A percentile compares a stretch with the other conserved stretches of the same genome.
Evolutionary conservation across 1,284 basidiomycete genomes (phyloP).

Genomic region (Entoloma clypeatum): DNA sequence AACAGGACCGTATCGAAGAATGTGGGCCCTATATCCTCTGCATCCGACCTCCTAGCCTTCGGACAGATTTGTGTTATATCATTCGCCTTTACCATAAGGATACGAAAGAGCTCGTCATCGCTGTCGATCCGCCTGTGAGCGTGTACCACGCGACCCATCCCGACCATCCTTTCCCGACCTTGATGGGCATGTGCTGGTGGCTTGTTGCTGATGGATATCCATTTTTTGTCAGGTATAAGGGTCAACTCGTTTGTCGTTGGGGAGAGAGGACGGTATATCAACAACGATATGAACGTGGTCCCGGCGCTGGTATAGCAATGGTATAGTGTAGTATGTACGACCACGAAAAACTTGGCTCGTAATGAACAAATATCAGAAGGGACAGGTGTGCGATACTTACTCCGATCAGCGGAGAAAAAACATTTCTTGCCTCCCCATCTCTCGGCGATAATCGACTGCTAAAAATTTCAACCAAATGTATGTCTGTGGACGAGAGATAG

Average conservation of each 20-base stretch:
- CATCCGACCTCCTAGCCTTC: constrained; percentile 3
- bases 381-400: no score
- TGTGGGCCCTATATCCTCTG: constrained; percentile 1
- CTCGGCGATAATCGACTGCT: no score
- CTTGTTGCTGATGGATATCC: neutral
- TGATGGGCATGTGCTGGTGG: constrained; percentile 1
- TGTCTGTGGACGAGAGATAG: no score
- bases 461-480: no score
- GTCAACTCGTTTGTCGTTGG: constrained; percentile 2
- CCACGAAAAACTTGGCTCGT: no score
- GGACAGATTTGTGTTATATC: constrained; percentile 1
- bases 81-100: constrained; percentile 2
- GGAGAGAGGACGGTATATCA: neutral
- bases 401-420: no score
- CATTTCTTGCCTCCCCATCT: no score
- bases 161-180: neutral
- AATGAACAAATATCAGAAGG: no score
- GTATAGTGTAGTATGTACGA: no score
- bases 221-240: constrained; percentile 1
- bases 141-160: neutral
- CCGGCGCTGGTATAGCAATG: no score
- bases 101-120: neutral
- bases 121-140: neutral
- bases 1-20: neutral
- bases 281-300: neutral